These are phyloP conservation scores for Neonectria coccinea DNA, from an alignment of 2,329 filamentous ascomycete species.

Conservation along the genomic window DNA sequence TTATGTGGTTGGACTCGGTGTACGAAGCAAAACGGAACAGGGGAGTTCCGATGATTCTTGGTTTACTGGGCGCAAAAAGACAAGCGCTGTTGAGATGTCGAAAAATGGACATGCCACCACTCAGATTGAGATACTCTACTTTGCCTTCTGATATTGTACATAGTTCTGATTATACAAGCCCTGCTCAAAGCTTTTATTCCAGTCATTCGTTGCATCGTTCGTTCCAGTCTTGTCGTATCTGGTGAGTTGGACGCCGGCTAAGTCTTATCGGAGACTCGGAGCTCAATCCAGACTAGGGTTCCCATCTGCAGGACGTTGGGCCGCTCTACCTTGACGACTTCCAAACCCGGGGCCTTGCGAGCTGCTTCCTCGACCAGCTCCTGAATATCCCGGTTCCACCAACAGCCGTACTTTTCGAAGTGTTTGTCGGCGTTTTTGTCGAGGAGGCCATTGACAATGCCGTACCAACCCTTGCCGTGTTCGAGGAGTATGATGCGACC, in stretches of 20 bases:
- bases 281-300: constrained; percentile 69
- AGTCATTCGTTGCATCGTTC: constrained; percentile 28
- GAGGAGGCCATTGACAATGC: constrained; percentile 66
- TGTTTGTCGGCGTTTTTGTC: constrained; percentile 67
- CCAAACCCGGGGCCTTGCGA: constrained; percentile 62
- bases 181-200: constrained; percentile 29
- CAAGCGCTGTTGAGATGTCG: constrained; percentile 28
- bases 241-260: constrained; percentile 16
- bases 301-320: constrained; percentile 66
- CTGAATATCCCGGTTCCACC: constrained; percentile 76
- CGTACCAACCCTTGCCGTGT: constrained; percentile 69
- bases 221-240: background rate
- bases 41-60: constrained; percentile 32
- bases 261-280: constrained; percentile 55
- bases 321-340: constrained; percentile 66
- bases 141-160: constrained; percentile 42
- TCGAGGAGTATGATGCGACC: constrained; percentile 72
- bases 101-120: constrained; percentile 45
- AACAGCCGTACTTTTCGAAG: constrained; percentile 72
- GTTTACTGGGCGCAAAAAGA: constrained; percentile 36
- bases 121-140: constrained; percentile 40
- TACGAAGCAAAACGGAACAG: constrained; percentile 39
- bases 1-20: constrained; percentile 27
- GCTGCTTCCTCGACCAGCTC: constrained; percentile 64
- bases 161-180: constrained; percentile 40